A percentile compares a stretch with the other conserved stretches of the same genome.
Evolutionary conservation across 2,329 filamentous ascomycete species (phyloP).

Genomic region (Cladorrhinum sp.): DNA sequence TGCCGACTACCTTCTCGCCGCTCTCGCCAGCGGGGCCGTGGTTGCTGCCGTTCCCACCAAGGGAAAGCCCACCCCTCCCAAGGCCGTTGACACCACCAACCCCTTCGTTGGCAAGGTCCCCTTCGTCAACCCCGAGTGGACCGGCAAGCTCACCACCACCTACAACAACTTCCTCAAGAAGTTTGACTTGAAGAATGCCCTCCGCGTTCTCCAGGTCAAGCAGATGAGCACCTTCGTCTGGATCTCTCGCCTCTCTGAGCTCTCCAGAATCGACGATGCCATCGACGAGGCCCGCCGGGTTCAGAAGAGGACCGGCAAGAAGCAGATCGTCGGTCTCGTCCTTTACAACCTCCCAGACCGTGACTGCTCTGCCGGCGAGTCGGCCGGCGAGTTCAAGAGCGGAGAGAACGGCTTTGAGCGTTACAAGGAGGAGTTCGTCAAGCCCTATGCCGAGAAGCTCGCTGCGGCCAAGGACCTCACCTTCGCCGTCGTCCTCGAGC

Average conservation of each 20-base stretch:
- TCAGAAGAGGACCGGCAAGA: constrained; percentile 35
- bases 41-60: constrained; percentile 21
- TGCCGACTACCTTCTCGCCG: constrained; percentile 20
- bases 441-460: constrained; percentile 38
- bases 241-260: constrained; percentile 38
- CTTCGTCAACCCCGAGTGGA: constrained; percentile 45
- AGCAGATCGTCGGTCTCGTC: constrained; percentile 43
- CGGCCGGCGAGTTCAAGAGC: constrained; percentile 40
- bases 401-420: constrained; percentile 36
- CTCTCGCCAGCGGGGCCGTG: constrained; percentile 22
- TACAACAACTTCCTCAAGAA: constrained; percentile 35
- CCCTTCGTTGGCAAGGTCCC: constrained; percentile 49
- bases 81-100: constrained; percentile 28
- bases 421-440: constrained; percentile 42
- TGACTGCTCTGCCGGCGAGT: constrained; percentile 44
- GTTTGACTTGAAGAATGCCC: constrained; percentile 38
- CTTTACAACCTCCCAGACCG: constrained; percentile 45
- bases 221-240: constrained; percentile 43
- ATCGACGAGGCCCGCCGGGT: constrained; percentile 37
- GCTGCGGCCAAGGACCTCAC: constrained; percentile 37
- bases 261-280: constrained; percentile 39
- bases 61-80: background rate
- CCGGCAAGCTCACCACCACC: constrained; percentile 40
- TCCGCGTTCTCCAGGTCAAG: constrained; percentile 38
- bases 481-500: constrained; percentile 45